A percentile compares a stretch with the other conserved stretches of the same genome.
Conservation (phyloP, 2,329 filamentous ascomycete species). For the Rhexocercosporidium sp. region DNA sequence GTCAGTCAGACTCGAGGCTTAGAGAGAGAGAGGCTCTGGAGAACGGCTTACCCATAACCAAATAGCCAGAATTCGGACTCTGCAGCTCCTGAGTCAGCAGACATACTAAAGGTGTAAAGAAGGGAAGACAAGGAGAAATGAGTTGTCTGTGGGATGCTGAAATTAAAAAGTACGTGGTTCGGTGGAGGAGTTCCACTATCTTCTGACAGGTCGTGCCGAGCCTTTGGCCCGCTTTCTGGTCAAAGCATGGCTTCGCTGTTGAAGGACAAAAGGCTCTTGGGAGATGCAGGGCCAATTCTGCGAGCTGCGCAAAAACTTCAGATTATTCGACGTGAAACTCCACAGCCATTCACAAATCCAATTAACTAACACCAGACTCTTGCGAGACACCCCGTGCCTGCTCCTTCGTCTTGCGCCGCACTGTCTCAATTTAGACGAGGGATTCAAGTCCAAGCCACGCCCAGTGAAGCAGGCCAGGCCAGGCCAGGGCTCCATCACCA, state of each 20-base stretch:
- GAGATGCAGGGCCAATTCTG: too few species aligned
- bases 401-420: slow-evolving; percentile 10
- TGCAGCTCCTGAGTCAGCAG: slow-evolving; percentile 16
- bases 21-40: not conserved
- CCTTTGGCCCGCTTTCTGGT: not conserved
- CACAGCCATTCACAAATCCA: not conserved
- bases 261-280: not conserved
- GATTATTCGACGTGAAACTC: not conserved
- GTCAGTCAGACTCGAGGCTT: not conserved
- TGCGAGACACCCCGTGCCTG: not conserved
- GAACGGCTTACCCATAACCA: slow-evolving; percentile 81
- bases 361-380: not conserved
- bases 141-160: not conserved
- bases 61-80: slow-evolving; percentile 86
- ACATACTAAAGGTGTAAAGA: slow-evolving; percentile 14
- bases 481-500: slow-evolving; percentile 9
- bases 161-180: slow-evolving; percentile 3
- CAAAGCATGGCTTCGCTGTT: not conserved
- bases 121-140: not conserved
- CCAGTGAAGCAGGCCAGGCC: not conserved
- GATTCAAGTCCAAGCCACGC: slow-evolving; percentile 3
- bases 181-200: slow-evolving; percentile 11
- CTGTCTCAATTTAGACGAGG: slow-evolving; percentile 3
- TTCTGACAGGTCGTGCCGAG: not conserved
- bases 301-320: too few species aligned